Percentiles rank a stretch among this genome's conserved stretches.
phyloP scores from a whole-genome alignment of 352 stramenopile genomes.

The Phytophthora hybrid region DNA sequence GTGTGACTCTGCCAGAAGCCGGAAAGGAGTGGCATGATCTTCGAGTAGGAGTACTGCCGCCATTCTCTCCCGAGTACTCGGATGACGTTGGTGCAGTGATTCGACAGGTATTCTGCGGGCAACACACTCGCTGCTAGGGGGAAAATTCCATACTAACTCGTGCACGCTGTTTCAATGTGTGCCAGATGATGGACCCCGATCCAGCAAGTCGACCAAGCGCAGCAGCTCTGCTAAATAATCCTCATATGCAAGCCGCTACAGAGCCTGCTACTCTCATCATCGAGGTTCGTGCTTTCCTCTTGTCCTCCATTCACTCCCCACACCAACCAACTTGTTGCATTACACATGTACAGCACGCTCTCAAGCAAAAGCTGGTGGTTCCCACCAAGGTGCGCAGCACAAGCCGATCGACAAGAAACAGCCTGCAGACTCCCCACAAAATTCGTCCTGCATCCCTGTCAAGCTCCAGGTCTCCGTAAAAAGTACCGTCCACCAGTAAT shows the following conservation, averaged over 20 bases:
- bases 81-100: constrained; percentile 49
- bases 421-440: constrained; percentile 42
- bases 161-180: neutral
- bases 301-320: neutral
- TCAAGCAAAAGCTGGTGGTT: constrained; percentile 40
- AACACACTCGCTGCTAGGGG: neutral
- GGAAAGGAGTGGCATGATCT: constrained; percentile 79
- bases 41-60: constrained; percentile 56
- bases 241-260: constrained; percentile 26
- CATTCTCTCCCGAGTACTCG: constrained; percentile 58
- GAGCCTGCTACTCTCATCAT: constrained; percentile 31
- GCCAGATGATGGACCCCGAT: constrained; percentile 73
- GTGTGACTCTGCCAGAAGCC: constrained; percentile 50
- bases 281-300: constrained; percentile 31
- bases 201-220: constrained; percentile 53
- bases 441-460: constrained; percentile 13
- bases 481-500: constrained; percentile 3
- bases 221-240: constrained; percentile 42
- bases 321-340: neutral
- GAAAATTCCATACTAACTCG: neutral
- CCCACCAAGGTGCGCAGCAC: constrained; percentile 37
- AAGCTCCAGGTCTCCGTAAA: neutral
- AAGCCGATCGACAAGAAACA: constrained; percentile 34
- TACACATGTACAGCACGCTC: constrained; percentile 31
- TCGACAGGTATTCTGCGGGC: constrained; percentile 40